Evolutionary conservation across 1,139 yeast genomes (phyloP).

Genomic region (Tardiomyces blankii): DNA sequence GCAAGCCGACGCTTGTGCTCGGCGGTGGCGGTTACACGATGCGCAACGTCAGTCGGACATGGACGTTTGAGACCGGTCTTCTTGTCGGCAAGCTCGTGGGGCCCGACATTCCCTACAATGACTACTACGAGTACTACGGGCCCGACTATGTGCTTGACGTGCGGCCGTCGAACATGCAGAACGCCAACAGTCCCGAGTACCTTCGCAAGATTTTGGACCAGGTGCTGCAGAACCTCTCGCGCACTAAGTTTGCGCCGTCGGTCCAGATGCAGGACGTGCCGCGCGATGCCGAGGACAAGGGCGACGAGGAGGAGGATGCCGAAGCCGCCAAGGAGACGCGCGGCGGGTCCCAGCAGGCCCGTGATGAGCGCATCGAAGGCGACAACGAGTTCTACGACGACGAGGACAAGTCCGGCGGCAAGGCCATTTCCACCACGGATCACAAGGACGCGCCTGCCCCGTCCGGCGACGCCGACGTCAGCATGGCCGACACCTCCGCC

Average conservation of each 20-base stretch:
- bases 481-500: neutral
- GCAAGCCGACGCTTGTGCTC: slow-evolving; percentile 78
- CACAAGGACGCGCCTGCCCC: neutral
- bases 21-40: slow-evolving; percentile 99
- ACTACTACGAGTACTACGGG: slow-evolving; percentile 93
- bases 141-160: slow-evolving; percentile 83
- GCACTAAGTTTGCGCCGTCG: slow-evolving; percentile 89
- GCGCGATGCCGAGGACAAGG: slow-evolving; percentile 71
- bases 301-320: slow-evolving; percentile 41
- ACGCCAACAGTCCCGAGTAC: slow-evolving; percentile 90
- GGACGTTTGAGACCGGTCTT: slow-evolving; percentile 92
- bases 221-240: slow-evolving; percentile 67
- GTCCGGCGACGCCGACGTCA: neutral
- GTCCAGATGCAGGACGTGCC: slow-evolving; percentile 92
- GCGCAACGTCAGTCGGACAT: slow-evolving; percentile 91
- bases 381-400: slow-evolving; percentile 29
- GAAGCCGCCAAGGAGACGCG: slow-evolving; percentile 82
- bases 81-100: slow-evolving; percentile 71
- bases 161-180: slow-evolving; percentile 92
- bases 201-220: slow-evolving; percentile 74
- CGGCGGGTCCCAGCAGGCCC: slow-evolving; percentile 81
- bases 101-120: slow-evolving; percentile 84
- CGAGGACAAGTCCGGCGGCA: slow-evolving; percentile 15
- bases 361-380: slow-evolving; percentile 51
- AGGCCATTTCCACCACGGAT: neutral